Base-by-base conservation (phyloP, 2,329 filamentous ascomycete genomes). In the Chrysoporthe cubensis region DNA sequence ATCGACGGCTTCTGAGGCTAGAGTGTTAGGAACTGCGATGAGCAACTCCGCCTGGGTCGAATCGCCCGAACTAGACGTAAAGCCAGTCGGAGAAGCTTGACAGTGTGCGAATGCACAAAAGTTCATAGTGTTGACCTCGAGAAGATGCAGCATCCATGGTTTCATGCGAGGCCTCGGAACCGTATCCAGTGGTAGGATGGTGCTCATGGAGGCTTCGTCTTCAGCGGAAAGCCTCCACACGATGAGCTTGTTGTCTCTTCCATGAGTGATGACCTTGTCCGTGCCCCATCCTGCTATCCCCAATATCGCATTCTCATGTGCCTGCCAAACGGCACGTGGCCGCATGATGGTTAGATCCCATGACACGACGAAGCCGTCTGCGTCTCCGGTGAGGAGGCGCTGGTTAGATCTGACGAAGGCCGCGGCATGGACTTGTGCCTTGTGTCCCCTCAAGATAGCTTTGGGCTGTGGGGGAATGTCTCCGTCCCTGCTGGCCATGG, bases 81-180 rank as follows among this genome's bases (percentile, higher is more conserved):
- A 42, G 9, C 71, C 70, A 21, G 77, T 71, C 7, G 78, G 73
- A 8, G 69, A 69, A 56, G 79, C 76, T 68, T 82, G 69, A 75
- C 90, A 90, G 70, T 85, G 84, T 2, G 91, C 85, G 77, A 97
- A 97, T 1, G 91, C 86, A 76, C 96, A 99, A 77, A 98, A 99
- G 76, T 98, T 99, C 81, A 98, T 87, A 1, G 95, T 93, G 75
- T 97, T 97, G 56, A 98, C 93, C 5, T 91, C 84, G 5, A 99
- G 81, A 4, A 92, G 86, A 78, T 97, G 88, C 32, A 97, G 78
- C n/a, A 97, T 81, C 93, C 93, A 97, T 42, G 96, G 96, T 73
- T 90, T 85, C 21, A 85, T 86, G 71, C 81, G 85, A 62, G 77
- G 78, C 58, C 78, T 79, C 40, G 77, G 78, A 1, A 76, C 81